These are phyloP conservation scores for Ramularia endophylla DNA, from an alignment of 2,329 filamentous ascomycete genomes.

Conservation along the genomic window DNA sequence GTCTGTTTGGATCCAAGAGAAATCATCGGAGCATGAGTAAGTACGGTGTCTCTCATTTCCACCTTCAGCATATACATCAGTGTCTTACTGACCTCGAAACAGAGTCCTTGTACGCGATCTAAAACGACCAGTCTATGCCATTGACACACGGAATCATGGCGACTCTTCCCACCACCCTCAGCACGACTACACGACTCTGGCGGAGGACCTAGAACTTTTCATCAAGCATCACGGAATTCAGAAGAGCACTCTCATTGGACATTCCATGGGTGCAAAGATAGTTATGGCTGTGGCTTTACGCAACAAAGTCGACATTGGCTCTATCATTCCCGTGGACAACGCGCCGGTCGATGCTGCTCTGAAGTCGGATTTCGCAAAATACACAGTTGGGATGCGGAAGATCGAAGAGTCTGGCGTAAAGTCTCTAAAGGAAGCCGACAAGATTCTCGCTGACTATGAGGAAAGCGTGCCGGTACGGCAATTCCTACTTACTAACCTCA, in stretches of 20 bases:
- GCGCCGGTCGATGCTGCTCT: conserved; percentile 77
- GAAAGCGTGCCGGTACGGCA: conserved; percentile 71
- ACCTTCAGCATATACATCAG: background rate
- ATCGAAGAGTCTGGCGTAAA: conserved; percentile 65
- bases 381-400: conserved; percentile 76
- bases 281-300: conserved; percentile 81
- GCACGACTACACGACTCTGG: conserved; percentile 79
- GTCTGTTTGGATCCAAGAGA: conserved; percentile 89
- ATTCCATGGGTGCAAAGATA: conserved; percentile 95
- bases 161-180: conserved; percentile 70
- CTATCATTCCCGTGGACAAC: conserved; percentile 83
- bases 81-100: conserved; percentile 2
- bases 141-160: conserved; percentile 91
- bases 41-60: conserved; percentile 48
- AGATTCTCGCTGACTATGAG: conserved; percentile 70
- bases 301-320: conserved; percentile 59
- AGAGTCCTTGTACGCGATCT: conserved; percentile 78
- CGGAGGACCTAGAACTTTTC: conserved; percentile 75
- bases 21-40: conserved; percentile 94
- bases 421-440: conserved; percentile 71
- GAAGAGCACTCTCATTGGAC: conserved; percentile 74
- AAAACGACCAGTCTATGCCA: conserved; percentile 70
- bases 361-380: conserved; percentile 67
- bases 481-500: conserved; percentile 83
- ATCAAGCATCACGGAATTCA: conserved; percentile 64